phyloP scores from a whole-genome alignment of 164 flowering plant species.

The Umbellularia californica region DNA sequence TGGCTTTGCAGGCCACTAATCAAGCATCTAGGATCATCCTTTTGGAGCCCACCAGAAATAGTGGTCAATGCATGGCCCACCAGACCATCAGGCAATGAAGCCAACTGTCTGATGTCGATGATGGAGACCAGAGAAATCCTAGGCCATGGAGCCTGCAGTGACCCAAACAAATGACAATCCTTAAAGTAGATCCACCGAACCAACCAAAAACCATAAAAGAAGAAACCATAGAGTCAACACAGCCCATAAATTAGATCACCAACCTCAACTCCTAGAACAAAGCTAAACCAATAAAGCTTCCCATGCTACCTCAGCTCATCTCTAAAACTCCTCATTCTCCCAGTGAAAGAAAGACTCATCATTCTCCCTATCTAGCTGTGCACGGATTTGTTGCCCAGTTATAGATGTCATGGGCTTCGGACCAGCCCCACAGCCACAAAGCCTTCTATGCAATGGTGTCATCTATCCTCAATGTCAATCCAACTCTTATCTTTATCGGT shows the following conservation, averaged over 20 bases:
- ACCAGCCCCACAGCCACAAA: not conserved
- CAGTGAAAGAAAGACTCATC: no score
- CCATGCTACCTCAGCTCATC: no score
- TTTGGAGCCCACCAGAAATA: not conserved
- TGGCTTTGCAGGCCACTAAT: not conserved
- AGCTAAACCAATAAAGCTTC: not conserved
- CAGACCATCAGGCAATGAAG: not conserved
- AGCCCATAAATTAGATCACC: slow-evolving; percentile 14
- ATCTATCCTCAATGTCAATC: no score
- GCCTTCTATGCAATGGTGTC: no score
- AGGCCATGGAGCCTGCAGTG: not conserved
- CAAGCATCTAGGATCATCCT: not conserved
- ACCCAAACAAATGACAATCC: not conserved
- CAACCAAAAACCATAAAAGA: not conserved
- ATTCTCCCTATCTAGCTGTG: not conserved
- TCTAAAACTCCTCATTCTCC: no score
- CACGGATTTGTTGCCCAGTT: not conserved
- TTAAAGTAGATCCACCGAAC: not conserved
- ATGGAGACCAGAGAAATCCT: not conserved
- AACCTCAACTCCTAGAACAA: slow-evolving; percentile 6
- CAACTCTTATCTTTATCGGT: no score
- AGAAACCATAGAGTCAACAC: not conserved
- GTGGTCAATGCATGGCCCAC: not conserved
- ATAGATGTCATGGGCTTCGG: not conserved
- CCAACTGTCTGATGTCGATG: not conserved